phyloP scores from a whole-genome alignment of 306 rosid genomes.

The Cicer judaicum region DNA sequence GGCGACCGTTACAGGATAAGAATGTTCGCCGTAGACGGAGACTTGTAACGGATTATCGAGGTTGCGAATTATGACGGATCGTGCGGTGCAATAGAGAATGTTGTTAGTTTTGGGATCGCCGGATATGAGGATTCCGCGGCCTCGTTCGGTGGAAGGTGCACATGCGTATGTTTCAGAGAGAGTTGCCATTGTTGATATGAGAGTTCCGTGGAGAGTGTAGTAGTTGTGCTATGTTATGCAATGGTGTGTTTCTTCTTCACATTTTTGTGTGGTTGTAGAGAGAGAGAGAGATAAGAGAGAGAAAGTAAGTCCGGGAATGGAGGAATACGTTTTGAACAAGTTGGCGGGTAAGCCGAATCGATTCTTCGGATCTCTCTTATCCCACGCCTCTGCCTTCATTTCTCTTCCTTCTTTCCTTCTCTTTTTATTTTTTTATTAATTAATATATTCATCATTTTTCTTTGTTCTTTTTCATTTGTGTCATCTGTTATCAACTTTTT shows the following conservation, averaged over 20 bases:
- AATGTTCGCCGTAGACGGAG: conserved; percentile 84
- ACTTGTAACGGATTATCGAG: conserved; percentile 81
- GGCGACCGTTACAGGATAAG: conserved; percentile 86
- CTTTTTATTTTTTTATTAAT: neutral
- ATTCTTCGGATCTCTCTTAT: conserved; percentile 25
- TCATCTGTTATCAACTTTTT: no score
- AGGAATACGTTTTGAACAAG: conserved; percentile 50
- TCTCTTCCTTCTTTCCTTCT: neutral
- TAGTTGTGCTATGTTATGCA: neutral
- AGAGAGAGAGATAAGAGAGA: neutral
- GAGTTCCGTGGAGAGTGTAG: neutral
- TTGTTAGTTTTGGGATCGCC: conserved; percentile 78
- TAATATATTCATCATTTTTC: neutral
- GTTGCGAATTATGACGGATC: conserved; percentile 82
- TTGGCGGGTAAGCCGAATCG: conserved; percentile 42
- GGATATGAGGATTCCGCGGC: conserved; percentile 93
- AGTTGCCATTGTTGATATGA: conserved; percentile 47
- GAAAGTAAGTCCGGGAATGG: conserved; percentile 36
- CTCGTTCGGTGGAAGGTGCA: conserved; percentile 85
- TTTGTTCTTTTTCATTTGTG: no score
- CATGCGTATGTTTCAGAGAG: conserved; percentile 77
- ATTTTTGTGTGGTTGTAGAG: neutral
- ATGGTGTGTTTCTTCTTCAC: neutral
- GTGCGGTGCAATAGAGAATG: conserved; percentile 83
- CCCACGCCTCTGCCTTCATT: neutral